Base-by-base conservation (phyloP, 1,139 yeast genomes). In the Zhuliangozyma blackwelliae region DNA sequence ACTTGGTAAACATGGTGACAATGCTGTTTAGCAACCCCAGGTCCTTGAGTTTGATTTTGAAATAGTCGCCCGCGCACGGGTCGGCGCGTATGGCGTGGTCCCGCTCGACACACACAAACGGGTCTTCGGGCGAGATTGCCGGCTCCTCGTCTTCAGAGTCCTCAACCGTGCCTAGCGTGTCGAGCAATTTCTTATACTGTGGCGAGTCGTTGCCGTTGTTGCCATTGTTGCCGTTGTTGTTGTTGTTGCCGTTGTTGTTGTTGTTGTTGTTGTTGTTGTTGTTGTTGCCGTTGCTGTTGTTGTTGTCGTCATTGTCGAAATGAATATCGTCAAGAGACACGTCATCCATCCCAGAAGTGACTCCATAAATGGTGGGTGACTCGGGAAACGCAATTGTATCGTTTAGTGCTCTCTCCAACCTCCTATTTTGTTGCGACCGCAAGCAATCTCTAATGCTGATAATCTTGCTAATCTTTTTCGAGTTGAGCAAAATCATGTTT, bases 71-170 rank as follows among this genome's bases (percentile, higher is more conserved):
- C 19, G 68, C 60, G 32, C 70, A 63, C 1, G 75, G 69, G 39
- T 63, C 55, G 27, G 39, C 37, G 31, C 73, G 46, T 23, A 70
- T 66, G 4, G 42, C 27, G 6, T 37, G 40, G 40, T 70, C 66
- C 39, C 77, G 48, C 13, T 62, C 64, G 2, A 44, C 41, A 39
- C 73, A 60, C n/a, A 71, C 77, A 52, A 71, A 71, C 5, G 77
- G 77, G 40, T 65, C 65, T 29, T 69, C 74, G 0, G 74, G 57
- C 2, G 75, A 68, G 10, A 71, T 69, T 7, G 61, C 54, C 1
- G 75, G 75, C 39, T 70, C 76, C 28, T 69, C 75, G 38, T 68
- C 73, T 35, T 69, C 75, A 3, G 73, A 66, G 44, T 67, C 73
- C 31, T 57, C 64, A 10, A 53, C 58, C n/a, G 49, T 47, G 9